Conservation (phyloP, 164 flowering plant genomes). For the Sedum album region DNA sequence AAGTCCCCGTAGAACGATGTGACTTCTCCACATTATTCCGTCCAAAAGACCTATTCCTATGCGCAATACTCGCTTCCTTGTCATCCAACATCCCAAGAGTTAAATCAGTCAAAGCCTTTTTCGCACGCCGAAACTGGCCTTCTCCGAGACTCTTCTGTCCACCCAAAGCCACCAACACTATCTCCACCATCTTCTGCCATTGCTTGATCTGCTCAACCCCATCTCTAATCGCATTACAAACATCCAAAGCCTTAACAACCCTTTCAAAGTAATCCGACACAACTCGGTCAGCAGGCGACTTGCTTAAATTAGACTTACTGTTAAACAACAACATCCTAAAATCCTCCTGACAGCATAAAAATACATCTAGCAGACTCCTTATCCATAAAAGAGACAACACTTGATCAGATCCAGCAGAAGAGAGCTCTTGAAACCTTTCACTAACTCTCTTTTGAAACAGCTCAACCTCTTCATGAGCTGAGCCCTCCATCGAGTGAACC, state of each 20-base stretch:
- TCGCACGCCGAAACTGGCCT: neutral
- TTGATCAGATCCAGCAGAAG: constrained; percentile 28
- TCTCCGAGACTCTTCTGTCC: neutral
- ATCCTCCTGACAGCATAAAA: constrained; percentile 71
- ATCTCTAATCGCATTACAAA: constrained; percentile 80
- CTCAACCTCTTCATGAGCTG: constrained; percentile 42
- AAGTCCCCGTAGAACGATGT: constrained; percentile 39
- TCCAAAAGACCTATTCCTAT: neutral
- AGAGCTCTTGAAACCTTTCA: constrained; percentile 40
- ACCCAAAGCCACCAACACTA: neutral
- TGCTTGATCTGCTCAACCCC: constrained; percentile 76
- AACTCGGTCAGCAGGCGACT: constrained; percentile 52
- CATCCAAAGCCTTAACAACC: constrained; percentile 74
- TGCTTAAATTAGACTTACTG: constrained; percentile 21
- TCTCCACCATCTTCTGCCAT: neutral
- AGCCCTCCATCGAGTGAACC: constrained; percentile 54
- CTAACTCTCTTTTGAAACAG: constrained; percentile 56
- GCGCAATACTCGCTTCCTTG: neutral
- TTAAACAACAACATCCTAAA: constrained; percentile 15
- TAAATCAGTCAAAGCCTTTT: neutral
- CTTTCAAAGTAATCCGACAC: constrained; percentile 17
- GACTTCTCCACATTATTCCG: constrained; percentile 15
- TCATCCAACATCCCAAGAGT: neutral
- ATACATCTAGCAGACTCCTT: constrained; percentile 54
- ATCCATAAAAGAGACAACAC: constrained; percentile 69